Conservation (phyloP, 1,284 basidiomycete species). For the Heterobasidion parviporum region DNA sequence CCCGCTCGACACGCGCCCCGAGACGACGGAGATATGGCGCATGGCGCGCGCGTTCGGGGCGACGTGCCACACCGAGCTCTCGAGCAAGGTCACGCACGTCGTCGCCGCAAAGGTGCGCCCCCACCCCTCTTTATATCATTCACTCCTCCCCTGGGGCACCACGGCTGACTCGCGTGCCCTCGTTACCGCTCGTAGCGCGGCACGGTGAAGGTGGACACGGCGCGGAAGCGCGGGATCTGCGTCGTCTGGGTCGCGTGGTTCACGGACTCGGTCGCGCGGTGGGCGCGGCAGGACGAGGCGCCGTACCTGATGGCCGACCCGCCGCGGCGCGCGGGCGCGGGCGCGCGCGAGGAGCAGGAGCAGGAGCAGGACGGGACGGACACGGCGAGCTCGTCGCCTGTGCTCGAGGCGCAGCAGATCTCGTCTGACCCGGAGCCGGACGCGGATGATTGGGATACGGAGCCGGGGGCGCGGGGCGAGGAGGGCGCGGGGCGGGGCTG, state of each 20-base stretch:
- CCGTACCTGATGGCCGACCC: constrained; percentile 60
- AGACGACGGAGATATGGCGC: constrained; percentile 83
- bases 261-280: constrained; percentile 75
- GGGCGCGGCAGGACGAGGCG: constrained; percentile 68
- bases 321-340: constrained; percentile 12
- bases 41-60: constrained; percentile 88
- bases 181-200: constrained; percentile 71
- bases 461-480: constrained; percentile 19
- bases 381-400: constrained; percentile 35
- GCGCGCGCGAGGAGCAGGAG: constrained; percentile 8
- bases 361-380: constrained; percentile 14
- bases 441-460: constrained; percentile 57
- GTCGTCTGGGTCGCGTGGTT: constrained; percentile 90
- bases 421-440: constrained; percentile 61
- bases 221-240: constrained; percentile 63
- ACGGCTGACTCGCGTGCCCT: too few species aligned
- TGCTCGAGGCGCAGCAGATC: constrained; percentile 39
- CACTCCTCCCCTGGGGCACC: too few species aligned
- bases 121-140: too few species aligned
- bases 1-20: constrained; percentile 74
- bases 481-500: not conserved
- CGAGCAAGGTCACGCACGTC: constrained; percentile 76
- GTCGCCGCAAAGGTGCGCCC: constrained; percentile 73
- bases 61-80: constrained; percentile 63
- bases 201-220: constrained; percentile 85